These are phyloP conservation scores for Arabidopsis arenosa DNA, from an alignment of 345 rosid genomes.

Conservation along the genomic window DNA sequence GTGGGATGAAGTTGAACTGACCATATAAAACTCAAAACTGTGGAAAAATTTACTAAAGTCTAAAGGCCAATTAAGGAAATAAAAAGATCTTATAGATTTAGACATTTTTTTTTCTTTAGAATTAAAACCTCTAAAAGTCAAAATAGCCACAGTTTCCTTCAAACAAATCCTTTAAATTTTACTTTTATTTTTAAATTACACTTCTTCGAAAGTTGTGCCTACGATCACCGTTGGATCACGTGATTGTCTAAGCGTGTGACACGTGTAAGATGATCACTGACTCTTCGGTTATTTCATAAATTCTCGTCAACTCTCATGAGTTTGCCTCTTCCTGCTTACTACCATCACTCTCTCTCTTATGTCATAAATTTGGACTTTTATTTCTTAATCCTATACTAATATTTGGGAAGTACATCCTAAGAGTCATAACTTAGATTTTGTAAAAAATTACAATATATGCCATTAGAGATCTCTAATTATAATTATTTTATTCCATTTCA, in stretches of 20 bases:
- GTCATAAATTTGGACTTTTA: slow-evolving; percentile 33
- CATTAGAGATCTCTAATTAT: no score
- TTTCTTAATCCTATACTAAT: neutral
- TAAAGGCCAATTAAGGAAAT: slow-evolving; percentile 32
- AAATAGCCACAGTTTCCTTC: slow-evolving; percentile 29
- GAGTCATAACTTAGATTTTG: no score
- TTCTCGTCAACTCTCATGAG: slow-evolving; percentile 46
- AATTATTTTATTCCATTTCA: no score
- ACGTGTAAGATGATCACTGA: slow-evolving; percentile 31
- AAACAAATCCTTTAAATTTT: neutral
- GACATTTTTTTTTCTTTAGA: no score
- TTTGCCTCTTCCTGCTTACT: slow-evolving; percentile 29
- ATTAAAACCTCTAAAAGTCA: slow-evolving; percentile 3
- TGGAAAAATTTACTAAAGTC: neutral
- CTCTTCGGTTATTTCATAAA: slow-evolving; percentile 32
- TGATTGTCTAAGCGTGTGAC: slow-evolving; percentile 3
- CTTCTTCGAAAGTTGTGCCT: slow-evolving; percentile 26
- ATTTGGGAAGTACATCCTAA: no score
- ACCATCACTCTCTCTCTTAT: slow-evolving; percentile 27
- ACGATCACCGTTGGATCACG: slow-evolving; percentile 42
- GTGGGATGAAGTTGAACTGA: slow-evolving; percentile 3
- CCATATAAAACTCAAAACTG: slow-evolving; percentile 8
- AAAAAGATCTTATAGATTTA: slow-evolving; percentile 1
- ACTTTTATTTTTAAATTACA: neutral
- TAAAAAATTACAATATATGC: no score